A percentile compares a stretch with the other conserved stretches of the same genome.
phyloP scores from a whole-genome alignment of 495 filamentous ascomycete species.

The Lasiosphaeris hirsuta region DNA sequence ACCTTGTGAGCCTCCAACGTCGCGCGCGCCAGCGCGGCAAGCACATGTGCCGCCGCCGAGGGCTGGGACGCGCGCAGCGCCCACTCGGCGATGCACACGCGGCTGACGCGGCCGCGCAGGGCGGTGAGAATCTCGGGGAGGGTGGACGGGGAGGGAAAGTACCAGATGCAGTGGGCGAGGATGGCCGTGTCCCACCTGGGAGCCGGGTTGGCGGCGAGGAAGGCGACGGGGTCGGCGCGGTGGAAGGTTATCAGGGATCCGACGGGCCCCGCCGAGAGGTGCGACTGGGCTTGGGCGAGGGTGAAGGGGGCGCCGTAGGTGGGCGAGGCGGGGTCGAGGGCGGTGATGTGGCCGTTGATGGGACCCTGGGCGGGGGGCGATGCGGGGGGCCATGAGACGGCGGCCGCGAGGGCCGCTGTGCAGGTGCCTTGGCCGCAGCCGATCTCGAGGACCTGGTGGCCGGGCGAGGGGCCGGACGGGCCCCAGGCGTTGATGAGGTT shows the following conservation, averaged over 20 bases:
- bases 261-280: slow-evolving; percentile 33
- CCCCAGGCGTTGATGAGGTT: slow-evolving; percentile 37
- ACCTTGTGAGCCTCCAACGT: slow-evolving; percentile 19
- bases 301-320: slow-evolving; percentile 45
- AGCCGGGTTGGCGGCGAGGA: slow-evolving; percentile 13
- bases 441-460: slow-evolving; percentile 47
- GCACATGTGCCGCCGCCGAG: slow-evolving; percentile 38
- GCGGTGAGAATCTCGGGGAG: slow-evolving; percentile 33
- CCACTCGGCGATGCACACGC: slow-evolving; percentile 42
- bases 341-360: slow-evolving; percentile 41
- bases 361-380: slow-evolving; percentile 42
- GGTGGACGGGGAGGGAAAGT: slow-evolving; percentile 36
- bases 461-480: slow-evolving; percentile 26
- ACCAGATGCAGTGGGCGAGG: slow-evolving; percentile 50
- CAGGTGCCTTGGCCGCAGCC: slow-evolving; percentile 55
- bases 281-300: slow-evolving; percentile 26
- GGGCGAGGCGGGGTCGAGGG: slow-evolving; percentile 47
- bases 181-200: slow-evolving; percentile 42
- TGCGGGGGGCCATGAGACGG: slow-evolving; percentile 38
- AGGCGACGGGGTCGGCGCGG: slow-evolving; percentile 31
- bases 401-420: slow-evolving; percentile 45
- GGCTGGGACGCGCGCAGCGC: slow-evolving; percentile 28
- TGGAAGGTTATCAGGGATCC: slow-evolving; percentile 42
- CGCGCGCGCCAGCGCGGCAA: slow-evolving; percentile 38
- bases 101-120: slow-evolving; percentile 29